These are phyloP conservation scores for Fusarium sp. DNA, from an alignment of 2,329 filamentous ascomycete species.

Conservation along the genomic window DNA sequence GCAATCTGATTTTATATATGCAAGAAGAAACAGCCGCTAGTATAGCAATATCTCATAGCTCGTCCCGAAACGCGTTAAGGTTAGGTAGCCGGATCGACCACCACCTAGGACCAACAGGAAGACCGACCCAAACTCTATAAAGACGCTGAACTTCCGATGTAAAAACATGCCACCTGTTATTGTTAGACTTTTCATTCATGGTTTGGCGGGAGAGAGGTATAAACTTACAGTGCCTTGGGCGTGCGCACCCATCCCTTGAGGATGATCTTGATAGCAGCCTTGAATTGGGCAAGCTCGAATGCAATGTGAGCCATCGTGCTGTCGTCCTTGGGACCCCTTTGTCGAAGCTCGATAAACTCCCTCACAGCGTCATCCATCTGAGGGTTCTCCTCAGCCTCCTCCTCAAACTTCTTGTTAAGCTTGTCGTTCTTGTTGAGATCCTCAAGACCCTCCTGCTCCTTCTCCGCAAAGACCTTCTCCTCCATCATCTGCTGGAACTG, in stretches of 20 bases:
- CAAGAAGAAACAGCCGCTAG: neutral
- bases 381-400: constrained; percentile 45
- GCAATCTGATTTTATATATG: constrained; percentile 3
- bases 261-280: constrained; percentile 71
- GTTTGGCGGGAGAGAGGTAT: too few relatives aligned
- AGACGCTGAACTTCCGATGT: constrained; percentile 56
- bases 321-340: constrained; percentile 44
- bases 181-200: neutral
- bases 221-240: constrained; percentile 75
- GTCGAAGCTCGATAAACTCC: constrained; percentile 45
- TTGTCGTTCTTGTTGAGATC: constrained; percentile 49
- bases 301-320: constrained; percentile 66
- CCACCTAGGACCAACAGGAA: constrained; percentile 59
- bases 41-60: constrained; percentile 54
- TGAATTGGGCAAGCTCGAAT: constrained; percentile 72
- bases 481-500: constrained; percentile 72
- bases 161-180: constrained; percentile 54
- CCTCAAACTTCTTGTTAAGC: constrained; percentile 41
- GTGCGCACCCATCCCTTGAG: constrained; percentile 75
- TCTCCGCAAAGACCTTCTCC: constrained; percentile 41
- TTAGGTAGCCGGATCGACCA: constrained; percentile 59
- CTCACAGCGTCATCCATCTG: constrained; percentile 52
- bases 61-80: constrained; percentile 55
- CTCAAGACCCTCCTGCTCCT: constrained; percentile 40
- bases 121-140: constrained; percentile 62